These are phyloP conservation scores for Panellus pusillus DNA, from an alignment of 768 basidiomycete genomes.

Conservation along the genomic window DNA sequence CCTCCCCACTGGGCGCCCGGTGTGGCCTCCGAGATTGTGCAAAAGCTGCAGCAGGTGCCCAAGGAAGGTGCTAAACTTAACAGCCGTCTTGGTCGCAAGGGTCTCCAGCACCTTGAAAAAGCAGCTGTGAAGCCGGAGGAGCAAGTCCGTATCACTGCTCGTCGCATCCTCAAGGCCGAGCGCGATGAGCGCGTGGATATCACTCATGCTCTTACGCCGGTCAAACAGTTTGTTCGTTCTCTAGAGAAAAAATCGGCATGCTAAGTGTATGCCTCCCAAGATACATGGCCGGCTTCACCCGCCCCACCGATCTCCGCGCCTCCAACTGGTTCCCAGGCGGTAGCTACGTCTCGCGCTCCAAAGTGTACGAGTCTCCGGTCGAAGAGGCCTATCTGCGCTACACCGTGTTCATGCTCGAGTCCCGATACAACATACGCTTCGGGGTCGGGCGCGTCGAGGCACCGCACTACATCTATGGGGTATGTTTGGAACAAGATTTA, in stretches of 20 bases:
- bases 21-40: not conserved
- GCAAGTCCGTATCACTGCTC: constrained; percentile 19
- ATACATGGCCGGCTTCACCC: constrained; percentile 39
- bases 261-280: constrained; percentile 22
- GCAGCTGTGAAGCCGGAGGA: constrained; percentile 21
- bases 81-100: not conserved
- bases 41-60: not conserved
- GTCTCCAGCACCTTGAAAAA: constrained; percentile 4
- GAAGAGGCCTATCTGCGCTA: constrained; percentile 37
- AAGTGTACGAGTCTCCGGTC: constrained; percentile 30
- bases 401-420: constrained; percentile 40
- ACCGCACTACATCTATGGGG: constrained; percentile 32
- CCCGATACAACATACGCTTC: constrained; percentile 31
- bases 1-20: constrained; percentile 11
- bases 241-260: not conserved
- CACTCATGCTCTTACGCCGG: constrained; percentile 33
- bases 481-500: constrained; percentile 35
- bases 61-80: too few relatives aligned
- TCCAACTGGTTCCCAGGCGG: constrained; percentile 38
- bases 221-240: constrained; percentile 33
- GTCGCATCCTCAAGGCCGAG: constrained; percentile 39
- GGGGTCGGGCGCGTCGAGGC: constrained; percentile 31
- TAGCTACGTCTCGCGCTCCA: constrained; percentile 25
- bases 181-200: constrained; percentile 43
- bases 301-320: constrained; percentile 36